These are phyloP conservation scores for Sequoiadendron giganteum DNA, from an alignment of 75 land plant species.

Conservation along the genomic window DNA sequence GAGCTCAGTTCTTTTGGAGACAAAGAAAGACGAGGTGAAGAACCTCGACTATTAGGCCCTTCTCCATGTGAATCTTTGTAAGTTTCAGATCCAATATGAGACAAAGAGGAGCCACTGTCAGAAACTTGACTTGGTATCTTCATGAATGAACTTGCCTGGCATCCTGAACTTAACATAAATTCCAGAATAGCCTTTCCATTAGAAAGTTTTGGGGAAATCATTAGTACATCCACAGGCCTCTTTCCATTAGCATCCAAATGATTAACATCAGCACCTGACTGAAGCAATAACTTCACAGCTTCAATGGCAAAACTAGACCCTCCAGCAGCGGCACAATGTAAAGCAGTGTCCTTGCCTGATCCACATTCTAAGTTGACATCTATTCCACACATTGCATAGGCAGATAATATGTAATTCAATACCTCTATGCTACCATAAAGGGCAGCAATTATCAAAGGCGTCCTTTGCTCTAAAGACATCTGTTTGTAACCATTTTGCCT, in stretches of 20 bases:
- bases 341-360: conserved; percentile 54
- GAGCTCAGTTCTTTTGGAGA: conserved; percentile 29
- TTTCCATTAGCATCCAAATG: conserved; percentile 42
- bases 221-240: conserved; percentile 61
- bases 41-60: background rate
- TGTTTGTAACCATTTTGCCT: conserved; percentile 47
- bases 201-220: conserved; percentile 26
- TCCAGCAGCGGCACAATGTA: conserved; percentile 84
- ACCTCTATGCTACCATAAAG: conserved; percentile 72
- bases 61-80: background rate
- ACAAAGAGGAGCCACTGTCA: background rate
- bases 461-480: conserved; percentile 47
- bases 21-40: conserved; percentile 29
- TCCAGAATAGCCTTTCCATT: conserved; percentile 29
- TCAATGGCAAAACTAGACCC: conserved; percentile 45
- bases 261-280: conserved; percentile 62
- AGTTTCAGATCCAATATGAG: conserved; percentile 5
- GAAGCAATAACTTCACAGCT: conserved; percentile 53
- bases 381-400: conserved; percentile 14
- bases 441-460: conserved; percentile 77
- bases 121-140: conserved; percentile 6
- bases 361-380: conserved; percentile 62
- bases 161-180: conserved; percentile 24
- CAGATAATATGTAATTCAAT: conserved; percentile 44
- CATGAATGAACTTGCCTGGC: conserved; percentile 8